phyloP scores from a whole-genome alignment of 495 filamentous ascomycete species.

The Ascodesmis nigricans region DNA sequence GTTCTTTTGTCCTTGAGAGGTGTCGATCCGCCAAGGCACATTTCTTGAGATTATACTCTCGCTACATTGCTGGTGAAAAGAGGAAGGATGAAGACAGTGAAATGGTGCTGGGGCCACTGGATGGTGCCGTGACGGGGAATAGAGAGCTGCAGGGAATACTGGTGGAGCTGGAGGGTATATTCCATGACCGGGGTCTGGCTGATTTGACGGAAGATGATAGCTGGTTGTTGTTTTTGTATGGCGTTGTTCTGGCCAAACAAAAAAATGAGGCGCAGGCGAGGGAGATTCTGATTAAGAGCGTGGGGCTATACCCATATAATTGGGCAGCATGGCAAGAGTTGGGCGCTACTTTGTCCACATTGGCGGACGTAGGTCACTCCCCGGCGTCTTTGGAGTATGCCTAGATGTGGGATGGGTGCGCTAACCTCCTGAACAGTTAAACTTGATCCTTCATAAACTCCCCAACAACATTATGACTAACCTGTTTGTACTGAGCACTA shows the following conservation, averaged over 20 bases:
- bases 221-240: constrained; percentile 93
- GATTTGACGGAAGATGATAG: constrained; percentile 45
- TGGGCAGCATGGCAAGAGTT: constrained; percentile 95
- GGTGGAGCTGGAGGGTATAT: constrained; percentile 55
- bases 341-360: constrained; percentile 44
- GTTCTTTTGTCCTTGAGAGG: constrained; percentile 40
- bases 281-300: constrained; percentile 61
- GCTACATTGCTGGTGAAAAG: constrained; percentile 85
- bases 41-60: constrained; percentile 86
- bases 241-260: constrained; percentile 67
- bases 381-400: background rate
- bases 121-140: constrained; percentile 62
- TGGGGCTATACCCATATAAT: constrained; percentile 72
- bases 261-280: constrained; percentile 71
- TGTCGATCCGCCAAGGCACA: constrained; percentile 17
- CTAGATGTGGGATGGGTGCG: constrained; percentile 1
- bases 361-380: constrained; percentile 52
- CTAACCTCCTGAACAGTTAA: no score
- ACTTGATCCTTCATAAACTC: constrained; percentile 36
- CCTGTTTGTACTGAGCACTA: constrained; percentile 77
- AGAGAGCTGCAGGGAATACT: constrained; percentile 56
- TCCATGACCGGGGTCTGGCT: constrained; percentile 34
- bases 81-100: constrained; percentile 87
- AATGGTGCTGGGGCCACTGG: constrained; percentile 87
- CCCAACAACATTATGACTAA: constrained; percentile 81